These are phyloP conservation scores for Aureobasidium sp. DNA, from an alignment of 2,329 filamentous ascomycete genomes.

Conservation along the genomic window DNA sequence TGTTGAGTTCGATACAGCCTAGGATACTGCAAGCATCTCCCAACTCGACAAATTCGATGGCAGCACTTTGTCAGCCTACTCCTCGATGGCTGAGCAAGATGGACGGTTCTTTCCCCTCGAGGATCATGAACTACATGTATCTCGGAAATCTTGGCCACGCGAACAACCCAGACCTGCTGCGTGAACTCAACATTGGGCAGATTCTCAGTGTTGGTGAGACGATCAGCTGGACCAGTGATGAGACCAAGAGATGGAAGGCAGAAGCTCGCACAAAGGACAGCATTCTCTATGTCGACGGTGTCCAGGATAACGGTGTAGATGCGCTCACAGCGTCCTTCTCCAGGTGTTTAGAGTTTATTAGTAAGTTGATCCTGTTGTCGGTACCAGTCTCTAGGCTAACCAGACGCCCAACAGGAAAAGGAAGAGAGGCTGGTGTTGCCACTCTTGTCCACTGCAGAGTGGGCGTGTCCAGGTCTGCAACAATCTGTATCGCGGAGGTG, in stretches of 20 bases:
- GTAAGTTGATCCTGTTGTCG: constrained; percentile 47
- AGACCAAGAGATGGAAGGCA: constrained; percentile 29
- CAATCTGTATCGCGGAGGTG: constrained; percentile 95
- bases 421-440: constrained; percentile 66
- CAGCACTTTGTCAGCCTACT: constrained; percentile 45
- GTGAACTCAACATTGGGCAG: constrained; percentile 71
- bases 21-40: constrained; percentile 69
- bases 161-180: constrained; percentile 80
- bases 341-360: constrained; percentile 82
- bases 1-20: constrained; percentile 68
- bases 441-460: constrained; percentile 95
- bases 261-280: constrained; percentile 34
- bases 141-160: constrained; percentile 88
- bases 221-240: constrained; percentile 67
- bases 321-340: constrained; percentile 79
- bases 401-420: constrained; percentile 53
- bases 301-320: constrained; percentile 97
- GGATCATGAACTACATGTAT: constrained; percentile 90
- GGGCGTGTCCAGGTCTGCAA: constrained; percentile 89
- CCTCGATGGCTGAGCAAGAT: constrained; percentile 75
- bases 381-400: background rate
- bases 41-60: constrained; percentile 37
- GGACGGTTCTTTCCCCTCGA: constrained; percentile 84
- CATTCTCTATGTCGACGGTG: constrained; percentile 69
- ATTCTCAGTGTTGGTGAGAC: constrained; percentile 89